phyloP scores from a whole-genome alignment of 192 early-diverging fungal genomes.

The Gigaspora rosea region DNA sequence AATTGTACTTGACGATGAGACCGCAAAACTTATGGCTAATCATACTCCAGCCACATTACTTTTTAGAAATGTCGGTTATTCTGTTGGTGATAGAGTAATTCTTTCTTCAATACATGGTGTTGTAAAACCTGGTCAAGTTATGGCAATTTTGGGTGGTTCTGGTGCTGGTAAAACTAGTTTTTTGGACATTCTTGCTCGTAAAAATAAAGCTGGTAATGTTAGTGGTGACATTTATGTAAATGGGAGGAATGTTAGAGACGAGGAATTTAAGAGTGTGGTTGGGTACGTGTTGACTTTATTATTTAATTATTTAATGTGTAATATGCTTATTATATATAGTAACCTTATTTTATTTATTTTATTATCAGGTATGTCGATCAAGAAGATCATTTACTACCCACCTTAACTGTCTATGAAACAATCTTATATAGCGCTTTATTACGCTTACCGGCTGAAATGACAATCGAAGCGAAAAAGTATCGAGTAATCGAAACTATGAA shows the following conservation, averaged over 20 bases:
- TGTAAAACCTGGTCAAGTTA: conserved; percentile 81
- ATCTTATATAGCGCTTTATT: conserved; percentile 87
- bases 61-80: conserved; percentile 67
- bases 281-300: conserved; percentile 63
- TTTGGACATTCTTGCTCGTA: conserved; percentile 84
- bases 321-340: background rate
- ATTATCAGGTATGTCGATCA: conserved; percentile 82
- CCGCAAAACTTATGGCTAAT: conserved; percentile 69
- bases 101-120: conserved; percentile 65
- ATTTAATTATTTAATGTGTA: conserved; percentile 13
- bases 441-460: conserved; percentile 74
- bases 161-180: conserved; percentile 93
- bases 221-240: conserved; percentile 80
- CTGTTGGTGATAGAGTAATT: conserved; percentile 48
- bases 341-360: background rate
- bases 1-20: conserved; percentile 56
- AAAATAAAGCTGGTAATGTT: conserved; percentile 68
- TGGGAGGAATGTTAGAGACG: conserved; percentile 62
- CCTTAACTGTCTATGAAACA: conserved; percentile 89
- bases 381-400: conserved; percentile 84
- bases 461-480: conserved; percentile 64
- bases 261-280: conserved; percentile 69
- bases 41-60: conserved; percentile 68
- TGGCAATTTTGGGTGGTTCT: conserved; percentile 92
- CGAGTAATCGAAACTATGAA: conserved; percentile 80